Conservation (phyloP, 345 rosid species). For the Euphorbia lathyris region DNA sequence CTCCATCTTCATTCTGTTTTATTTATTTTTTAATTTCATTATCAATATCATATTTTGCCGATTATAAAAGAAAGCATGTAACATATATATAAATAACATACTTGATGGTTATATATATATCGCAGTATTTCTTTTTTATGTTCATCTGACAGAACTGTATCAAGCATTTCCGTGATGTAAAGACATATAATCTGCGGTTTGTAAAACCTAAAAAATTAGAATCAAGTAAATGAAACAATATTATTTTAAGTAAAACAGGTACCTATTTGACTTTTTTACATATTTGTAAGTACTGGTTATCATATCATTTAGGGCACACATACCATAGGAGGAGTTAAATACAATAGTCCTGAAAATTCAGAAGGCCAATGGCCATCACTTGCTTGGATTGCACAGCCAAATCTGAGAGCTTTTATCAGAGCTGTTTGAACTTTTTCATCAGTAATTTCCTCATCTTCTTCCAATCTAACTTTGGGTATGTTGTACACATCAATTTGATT, state of each 20-base stretch:
- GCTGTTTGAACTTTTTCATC: not conserved
- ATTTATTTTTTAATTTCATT: not conserved
- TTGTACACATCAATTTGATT: constrained; percentile 2
- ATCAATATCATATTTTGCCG: not conserved
- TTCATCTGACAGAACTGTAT: constrained; percentile 40
- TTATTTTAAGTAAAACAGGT: too few species aligned
- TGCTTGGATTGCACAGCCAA: constrained; percentile 19
- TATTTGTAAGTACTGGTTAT: too few species aligned
- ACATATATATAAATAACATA: not conserved
- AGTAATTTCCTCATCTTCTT: not conserved
- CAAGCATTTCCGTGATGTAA: constrained; percentile 42
- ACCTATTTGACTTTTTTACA: too few species aligned
- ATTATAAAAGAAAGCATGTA: too few species aligned
- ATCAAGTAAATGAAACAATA: too few species aligned
- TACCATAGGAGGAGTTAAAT: not conserved
- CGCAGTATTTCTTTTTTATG: constrained; percentile 57
- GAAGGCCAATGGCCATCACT: constrained; percentile 24
- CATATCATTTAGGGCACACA: too few species aligned
- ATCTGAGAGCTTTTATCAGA: constrained; percentile 5
- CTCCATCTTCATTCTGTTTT: constrained; percentile 22
- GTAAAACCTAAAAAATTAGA: not conserved
- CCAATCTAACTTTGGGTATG: not conserved
- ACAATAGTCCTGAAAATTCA: constrained; percentile 17
- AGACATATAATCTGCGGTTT: constrained; percentile 51
- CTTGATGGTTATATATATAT: constrained; percentile 65